phyloP scores from a whole-genome alignment of 1,139 yeast species.

The Sugiyamaella castrensis region DNA sequence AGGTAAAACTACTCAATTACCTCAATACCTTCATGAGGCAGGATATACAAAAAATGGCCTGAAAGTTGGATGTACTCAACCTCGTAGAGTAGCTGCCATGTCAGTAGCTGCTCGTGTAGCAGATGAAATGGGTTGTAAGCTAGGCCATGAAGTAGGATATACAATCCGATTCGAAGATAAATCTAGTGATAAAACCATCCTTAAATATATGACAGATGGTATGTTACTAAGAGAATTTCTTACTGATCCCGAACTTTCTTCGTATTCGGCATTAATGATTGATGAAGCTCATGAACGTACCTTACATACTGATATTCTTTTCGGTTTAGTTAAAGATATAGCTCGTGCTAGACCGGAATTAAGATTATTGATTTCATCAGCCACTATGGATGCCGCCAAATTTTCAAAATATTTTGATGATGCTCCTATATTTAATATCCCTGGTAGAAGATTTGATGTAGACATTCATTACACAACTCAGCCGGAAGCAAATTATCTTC shows the following conservation, averaged over 20 bases:
- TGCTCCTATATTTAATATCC: conserved; percentile 82
- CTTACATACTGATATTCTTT: conserved; percentile 81
- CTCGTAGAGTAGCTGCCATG: conserved; percentile 93
- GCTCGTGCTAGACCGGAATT: conserved; percentile 62
- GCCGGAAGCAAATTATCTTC: conserved; percentile 86
- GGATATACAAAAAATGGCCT: conserved; percentile 58
- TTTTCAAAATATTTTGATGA: conserved; percentile 74
- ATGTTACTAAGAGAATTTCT: conserved; percentile 83
- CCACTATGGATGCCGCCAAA: conserved; percentile 87
- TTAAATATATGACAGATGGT: conserved; percentile 94
- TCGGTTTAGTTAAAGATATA: conserved; percentile 78
- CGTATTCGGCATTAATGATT: conserved; percentile 80
- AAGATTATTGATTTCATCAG: conserved; percentile 79
- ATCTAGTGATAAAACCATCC: conserved; percentile 57
- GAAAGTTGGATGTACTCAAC: conserved; percentile 89
- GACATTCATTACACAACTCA: conserved; percentile 79
- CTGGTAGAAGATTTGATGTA: conserved; percentile 89
- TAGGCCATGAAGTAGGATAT: conserved; percentile 86
- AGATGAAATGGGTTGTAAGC: conserved; percentile 66
- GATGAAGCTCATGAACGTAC: conserved; percentile 98
- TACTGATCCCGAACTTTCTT: conserved; percentile 63
- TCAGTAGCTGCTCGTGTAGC: conserved; percentile 92
- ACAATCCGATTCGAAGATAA: conserved; percentile 82
- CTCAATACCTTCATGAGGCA: conserved; percentile 81
- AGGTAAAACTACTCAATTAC: conserved; percentile 94